Conservation (phyloP, 108 stramenopile genomes). For the Aurantiochytrium sp. region DNA sequence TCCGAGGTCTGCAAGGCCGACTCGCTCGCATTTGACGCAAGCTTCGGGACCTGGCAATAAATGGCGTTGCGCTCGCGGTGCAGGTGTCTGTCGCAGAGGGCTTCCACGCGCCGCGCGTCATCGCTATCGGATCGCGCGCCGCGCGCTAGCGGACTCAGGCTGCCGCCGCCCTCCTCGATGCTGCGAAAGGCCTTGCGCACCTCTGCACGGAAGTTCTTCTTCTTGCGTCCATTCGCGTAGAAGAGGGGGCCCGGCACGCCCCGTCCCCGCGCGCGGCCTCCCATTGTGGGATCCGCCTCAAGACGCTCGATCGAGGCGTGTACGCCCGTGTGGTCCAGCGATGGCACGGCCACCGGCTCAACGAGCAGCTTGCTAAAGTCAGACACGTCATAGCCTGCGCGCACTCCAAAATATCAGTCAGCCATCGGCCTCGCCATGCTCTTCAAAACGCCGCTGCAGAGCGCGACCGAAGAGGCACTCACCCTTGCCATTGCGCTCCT, state of each 20-base stretch:
- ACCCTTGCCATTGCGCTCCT: neutral
- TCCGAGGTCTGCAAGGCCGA: too few species aligned
- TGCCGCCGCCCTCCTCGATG: neutral
- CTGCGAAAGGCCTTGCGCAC: neutral
- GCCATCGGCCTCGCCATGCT: too few species aligned
- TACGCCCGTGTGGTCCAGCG: conserved; percentile 9
- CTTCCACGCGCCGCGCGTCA: neutral
- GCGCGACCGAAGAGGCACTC: too few species aligned
- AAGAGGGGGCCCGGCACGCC: neutral
- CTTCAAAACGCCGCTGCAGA: too few species aligned
- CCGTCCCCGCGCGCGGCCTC: neutral
- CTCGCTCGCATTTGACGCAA: too few species aligned
- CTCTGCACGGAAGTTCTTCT: neutral
- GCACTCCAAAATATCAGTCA: too few species aligned
- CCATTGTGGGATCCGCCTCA: neutral
- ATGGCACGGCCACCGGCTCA: neutral
- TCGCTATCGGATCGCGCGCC: neutral
- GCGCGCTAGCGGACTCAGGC: neutral
- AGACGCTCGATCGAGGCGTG: neutral
- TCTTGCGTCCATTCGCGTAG: neutral
- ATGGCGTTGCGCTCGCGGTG: neutral
- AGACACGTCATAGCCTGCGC: neutral
- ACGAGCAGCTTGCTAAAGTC: neutral
- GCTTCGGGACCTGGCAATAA: neutral
- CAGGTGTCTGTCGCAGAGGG: neutral